These are phyloP conservation scores for Arachis stenosperma DNA, from an alignment of 306 rosid species.

Conservation along the genomic window DNA sequence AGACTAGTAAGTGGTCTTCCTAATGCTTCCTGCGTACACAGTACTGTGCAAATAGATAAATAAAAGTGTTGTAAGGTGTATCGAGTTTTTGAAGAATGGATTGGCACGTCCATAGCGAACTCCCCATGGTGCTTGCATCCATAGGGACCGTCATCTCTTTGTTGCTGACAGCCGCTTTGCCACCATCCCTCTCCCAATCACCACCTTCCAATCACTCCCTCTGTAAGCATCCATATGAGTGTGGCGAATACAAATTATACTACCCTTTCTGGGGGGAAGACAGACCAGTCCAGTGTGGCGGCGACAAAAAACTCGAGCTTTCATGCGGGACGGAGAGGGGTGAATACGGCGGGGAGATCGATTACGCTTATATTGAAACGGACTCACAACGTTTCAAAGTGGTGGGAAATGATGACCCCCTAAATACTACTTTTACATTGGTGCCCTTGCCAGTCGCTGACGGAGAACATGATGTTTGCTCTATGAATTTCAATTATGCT, in stretches of 20 bases:
- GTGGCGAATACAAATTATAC: slow-evolving; percentile 27
- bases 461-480: slow-evolving; percentile 34
- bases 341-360: no score
- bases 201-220: rapidly evolving
- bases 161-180: background rate
- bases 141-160: background rate
- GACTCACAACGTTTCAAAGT: background rate
- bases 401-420: no score
- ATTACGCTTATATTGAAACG: background rate
- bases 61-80: no score
- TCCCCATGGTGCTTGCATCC: background rate
- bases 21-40: no score
- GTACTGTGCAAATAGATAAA: no score
- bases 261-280: slow-evolving; percentile 50
- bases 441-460: background rate
- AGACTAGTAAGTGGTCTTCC: no score
- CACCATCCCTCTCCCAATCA: background rate
- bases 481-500: background rate
- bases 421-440: background rate
- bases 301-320: slow-evolving; percentile 5
- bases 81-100: background rate
- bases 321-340: background rate
- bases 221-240: slow-evolving; percentile 33
- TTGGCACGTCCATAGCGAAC: no score
- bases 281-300: slow-evolving; percentile 25